Evolutionary conservation across 164 flowering plant genomes (phyloP), one percentile per base, ranked within the genome.

Genomic region (Vitis riparia): DNA sequence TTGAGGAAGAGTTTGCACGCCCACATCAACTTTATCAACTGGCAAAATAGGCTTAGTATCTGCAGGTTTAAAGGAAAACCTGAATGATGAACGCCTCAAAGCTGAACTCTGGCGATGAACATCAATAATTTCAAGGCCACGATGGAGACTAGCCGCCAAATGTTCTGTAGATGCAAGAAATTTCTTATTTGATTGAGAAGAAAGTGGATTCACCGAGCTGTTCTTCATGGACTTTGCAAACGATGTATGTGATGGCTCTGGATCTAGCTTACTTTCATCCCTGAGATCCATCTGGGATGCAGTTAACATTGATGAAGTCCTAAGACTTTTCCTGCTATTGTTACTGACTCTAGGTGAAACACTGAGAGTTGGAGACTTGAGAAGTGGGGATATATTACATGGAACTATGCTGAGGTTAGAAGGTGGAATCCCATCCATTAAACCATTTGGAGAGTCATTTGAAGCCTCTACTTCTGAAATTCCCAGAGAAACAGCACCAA

Each of bases 141-240:
- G 91, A 47, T 87, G 88, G 57, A 93, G 96, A 77, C 97, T 93
- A 59, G 90, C 97, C 23, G 95, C 95, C 80, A 96, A 72, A 60
- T 85, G 77, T 64, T 88, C 89, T 63, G 93, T 85, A 63, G 90
- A 79, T 59, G 74, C 63, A 32, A 52, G 65, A 30, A 65, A 62
- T 62, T 57, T 78, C 57, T 65, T 81, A 68, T 78, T 77, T 17
- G 67, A 73, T 64, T 71, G 75, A 68, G 70, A 62, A 64, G 86
- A 66, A 16, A 62, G 59, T 66, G 73, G 63, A 66, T 74, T 75
- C 13, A 83, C 63, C 63, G 74, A 72, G 68, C 68, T 70, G 16
- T 67, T 68, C 59, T 68, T 82, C 23, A 53, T 14, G 48, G 92
- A 75, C 63, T 77, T 87, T n/a, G 73, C 77, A 48, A 71, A 76